phyloP scores from a whole-genome alignment of 768 basidiomycete species.

The Leccinum broughii region DNA sequence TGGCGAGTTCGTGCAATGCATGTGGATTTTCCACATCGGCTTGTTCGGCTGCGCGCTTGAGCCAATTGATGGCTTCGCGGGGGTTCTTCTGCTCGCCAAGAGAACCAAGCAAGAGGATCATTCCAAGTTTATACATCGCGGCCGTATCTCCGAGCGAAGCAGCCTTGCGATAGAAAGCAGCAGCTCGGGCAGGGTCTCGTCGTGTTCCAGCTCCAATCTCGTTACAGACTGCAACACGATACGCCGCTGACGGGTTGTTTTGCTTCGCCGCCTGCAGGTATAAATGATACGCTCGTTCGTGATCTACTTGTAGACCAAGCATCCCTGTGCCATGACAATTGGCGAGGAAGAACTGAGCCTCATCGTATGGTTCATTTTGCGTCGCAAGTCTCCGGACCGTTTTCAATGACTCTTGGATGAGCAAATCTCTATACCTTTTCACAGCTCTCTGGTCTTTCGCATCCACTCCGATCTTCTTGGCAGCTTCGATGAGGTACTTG shows the following conservation, averaged over 20 bases:
- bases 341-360: conserved; percentile 98
- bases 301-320: conserved; percentile 94
- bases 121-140: conserved; percentile 99
- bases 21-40: conserved; percentile 99
- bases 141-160: conserved; percentile 95
- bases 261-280: conserved; percentile 98
- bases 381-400: conserved; percentile 91
- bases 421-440: conserved; percentile 85
- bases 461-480: conserved; percentile 79
- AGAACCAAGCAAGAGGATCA: conserved; percentile 86
- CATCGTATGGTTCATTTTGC: conserved; percentile 87
- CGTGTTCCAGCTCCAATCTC: conserved; percentile 97
- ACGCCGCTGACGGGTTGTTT: conserved; percentile 92
- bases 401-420: conserved; percentile 88
- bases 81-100: conserved; percentile 83
- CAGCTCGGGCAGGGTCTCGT: conserved; percentile 83
- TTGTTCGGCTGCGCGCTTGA: conserved; percentile 92
- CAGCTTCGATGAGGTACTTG: conserved; percentile 99
- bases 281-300: conserved; percentile 95
- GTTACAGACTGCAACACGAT: conserved; percentile 98
- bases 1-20: conserved; percentile 92
- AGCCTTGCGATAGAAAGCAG: conserved; percentile 95
- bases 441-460: conserved; percentile 79
- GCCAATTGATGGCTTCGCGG: conserved; percentile 92
- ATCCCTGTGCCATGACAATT: conserved; percentile 96